Base-by-base conservation (phyloP, 306 rosid genomes). In the Sicyos baderoa region DNA sequence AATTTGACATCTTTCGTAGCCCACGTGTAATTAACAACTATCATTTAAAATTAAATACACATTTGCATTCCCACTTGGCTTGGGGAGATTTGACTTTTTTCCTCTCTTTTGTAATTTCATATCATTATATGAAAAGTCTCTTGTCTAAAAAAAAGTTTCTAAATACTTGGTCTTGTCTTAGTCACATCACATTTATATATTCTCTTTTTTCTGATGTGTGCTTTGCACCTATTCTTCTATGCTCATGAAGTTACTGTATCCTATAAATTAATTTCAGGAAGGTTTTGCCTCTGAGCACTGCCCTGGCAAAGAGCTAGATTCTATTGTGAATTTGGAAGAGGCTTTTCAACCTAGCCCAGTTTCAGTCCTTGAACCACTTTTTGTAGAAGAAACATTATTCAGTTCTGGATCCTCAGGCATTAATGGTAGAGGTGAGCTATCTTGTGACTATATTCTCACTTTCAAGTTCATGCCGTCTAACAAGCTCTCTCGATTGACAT, bases 351-450 rank as follows among this genome's bases (percentile, higher is more conserved):
- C 90, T 44, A 90, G 91, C 76, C 97, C 99, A 61, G 76, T 82
- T 64, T 94, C 96, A 32, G 95, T 90, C 79, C 80, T 94, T 71
- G 84, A 90, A 63, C 76, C 79, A 50, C 76, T 73, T 60, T 90
- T 79, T 71, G 62, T 69, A 56, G 88, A 83, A 57, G 83, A 72
- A 64, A 25, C 32, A 54, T 75, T 77, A 10, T 71, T 70, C 5
- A 35, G 74, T 23, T 79, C 76, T 42, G 84, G 82, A 68, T 49
- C 63, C 82, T 55, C 69, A 2, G 83, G 48, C 27, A 56, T 61
- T 70, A 76, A 76, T 70, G 61, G 65, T 62, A 68, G 73, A 65
- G 91, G 97, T 90, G 72, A 15, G 82, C 71, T 27, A 21, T 16
- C 52, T 61, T 63, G 40, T 15, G 48, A 21, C 52, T 47, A 13